Base-by-base conservation (phyloP, 768 basidiomycete genomes). In the Coprinopsis cinerea region DNA sequence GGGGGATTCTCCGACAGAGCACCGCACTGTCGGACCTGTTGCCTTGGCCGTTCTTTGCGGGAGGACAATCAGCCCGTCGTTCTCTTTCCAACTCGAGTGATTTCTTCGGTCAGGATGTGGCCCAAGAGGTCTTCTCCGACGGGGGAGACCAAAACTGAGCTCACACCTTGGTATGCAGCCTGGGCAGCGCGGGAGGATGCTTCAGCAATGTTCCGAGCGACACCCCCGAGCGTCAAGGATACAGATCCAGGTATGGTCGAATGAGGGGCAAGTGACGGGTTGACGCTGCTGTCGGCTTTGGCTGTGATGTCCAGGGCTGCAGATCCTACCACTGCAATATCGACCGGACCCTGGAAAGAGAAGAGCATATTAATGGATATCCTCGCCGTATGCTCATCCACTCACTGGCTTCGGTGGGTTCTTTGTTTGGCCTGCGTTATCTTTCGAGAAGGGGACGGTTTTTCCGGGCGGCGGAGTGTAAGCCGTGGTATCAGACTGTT, bases 151-250 rank as follows among this genome's bases (percentile, higher is more conserved):
- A 99, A 73, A 11, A 91, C 55, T 1, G 78, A 73, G 4, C 73
- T 65, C 7, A 66, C 56, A 5, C 66, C 64, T 36, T 64, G 60
- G 36, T 57, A 65, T 45, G 61, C 62, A 24, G 68, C 59, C 17
- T 67, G 59, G 52, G 83, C 61, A 4, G 85, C 64, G 24, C 88
- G 80, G 61, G 89, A 83, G 4, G 92, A 77, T 1, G 92, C 90
- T 64, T 97, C 93, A 2, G 94, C 88, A 36, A 99, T 81, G 62
- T 99, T 99, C n/a, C 94, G 83, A 0, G 80, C 93, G 13, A 99
- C 95, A 24, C 95, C 95, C 1, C 95, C 95, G 4, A 89, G 69
- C 0, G 85, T 77, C 32, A 94, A 53, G 14, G 72, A 68, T 22
- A 98, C 80, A 11, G 63, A 70, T 9, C 96, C 96, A 0, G 92